Percentiles rank a stretch among this genome's conserved stretches.
These are phyloP conservation scores for Adansonia grandidieri DNA, from an alignment of 441 rosid genomes.

Conservation along the genomic window DNA sequence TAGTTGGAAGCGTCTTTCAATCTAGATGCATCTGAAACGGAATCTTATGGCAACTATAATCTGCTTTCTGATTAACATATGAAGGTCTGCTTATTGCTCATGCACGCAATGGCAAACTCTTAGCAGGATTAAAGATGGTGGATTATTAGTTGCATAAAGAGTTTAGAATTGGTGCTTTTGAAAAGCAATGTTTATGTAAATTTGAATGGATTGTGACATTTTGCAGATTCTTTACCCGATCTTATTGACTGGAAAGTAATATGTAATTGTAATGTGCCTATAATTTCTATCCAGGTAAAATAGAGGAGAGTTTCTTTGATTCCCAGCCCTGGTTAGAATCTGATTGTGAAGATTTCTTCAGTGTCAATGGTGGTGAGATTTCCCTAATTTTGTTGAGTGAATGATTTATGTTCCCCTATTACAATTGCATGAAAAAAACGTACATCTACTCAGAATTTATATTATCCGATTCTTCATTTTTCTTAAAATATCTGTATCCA, in stretches of 20 bases:
- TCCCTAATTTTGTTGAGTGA: not conserved
- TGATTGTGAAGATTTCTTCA: slow-evolving; percentile 62
- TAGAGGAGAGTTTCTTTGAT: slow-evolving; percentile 51
- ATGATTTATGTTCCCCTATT: not conserved
- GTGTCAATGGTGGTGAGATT: slow-evolving; percentile 60
- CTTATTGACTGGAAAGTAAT: not conserved
- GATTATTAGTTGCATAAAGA: not conserved
- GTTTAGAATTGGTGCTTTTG: not conserved
- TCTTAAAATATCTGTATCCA: no score
- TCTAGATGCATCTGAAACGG: no score
- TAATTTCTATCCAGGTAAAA: slow-evolving; percentile 35
- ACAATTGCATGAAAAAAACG: not conserved
- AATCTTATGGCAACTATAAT: not conserved
- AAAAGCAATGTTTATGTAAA: no score
- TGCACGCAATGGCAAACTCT: not conserved
- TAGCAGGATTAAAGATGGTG: slow-evolving; percentile 12
- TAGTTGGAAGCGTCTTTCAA: no score
- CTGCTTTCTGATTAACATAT: no score
- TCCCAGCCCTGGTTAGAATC: slow-evolving; percentile 62
- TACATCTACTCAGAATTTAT: no score
- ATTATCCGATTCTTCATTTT: no score
- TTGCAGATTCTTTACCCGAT: not conserved
- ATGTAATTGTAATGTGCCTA: slow-evolving; percentile 7
- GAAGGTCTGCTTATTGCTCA: no score
- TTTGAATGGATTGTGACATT: not conserved